A percentile compares a stretch with the other conserved stretches of the same genome.
Evolutionary conservation across 2,329 filamentous ascomycete genomes (phyloP).

Genomic region (Colletotrichum sublineola): DNA sequence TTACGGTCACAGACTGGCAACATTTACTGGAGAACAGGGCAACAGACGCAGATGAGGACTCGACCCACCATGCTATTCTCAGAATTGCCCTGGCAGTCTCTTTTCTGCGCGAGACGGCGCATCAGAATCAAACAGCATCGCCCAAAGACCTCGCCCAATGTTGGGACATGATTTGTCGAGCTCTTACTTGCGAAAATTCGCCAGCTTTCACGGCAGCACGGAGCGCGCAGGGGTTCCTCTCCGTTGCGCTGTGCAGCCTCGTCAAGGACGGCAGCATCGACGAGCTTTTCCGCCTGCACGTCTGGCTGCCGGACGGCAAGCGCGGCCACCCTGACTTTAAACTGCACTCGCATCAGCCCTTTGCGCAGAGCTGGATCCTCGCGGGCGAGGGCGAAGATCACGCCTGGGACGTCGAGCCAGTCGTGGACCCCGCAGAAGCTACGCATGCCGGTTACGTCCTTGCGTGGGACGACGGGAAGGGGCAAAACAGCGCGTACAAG

Average conservation of each 20-base stretch:
- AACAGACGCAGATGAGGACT: background rate
- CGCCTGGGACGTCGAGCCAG: slow-evolving; percentile 46
- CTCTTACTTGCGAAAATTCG: background rate
- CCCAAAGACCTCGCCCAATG: background rate
- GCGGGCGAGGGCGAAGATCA: slow-evolving; percentile 51
- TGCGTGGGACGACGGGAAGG: slow-evolving; percentile 47
- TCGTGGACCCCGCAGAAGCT: slow-evolving; percentile 37
- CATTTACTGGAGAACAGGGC: background rate
- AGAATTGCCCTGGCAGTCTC: slow-evolving; percentile 14
- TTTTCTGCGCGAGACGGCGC: slow-evolving; percentile 14
- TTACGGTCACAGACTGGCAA: slow-evolving; percentile 1
- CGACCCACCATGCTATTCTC: background rate
- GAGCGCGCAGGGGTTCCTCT: slow-evolving; percentile 53
- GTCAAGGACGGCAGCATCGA: slow-evolving; percentile 50
- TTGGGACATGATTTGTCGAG: slow-evolving; percentile 13
- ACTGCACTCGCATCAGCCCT: slow-evolving; percentile 53
- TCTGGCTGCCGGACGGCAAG: slow-evolving; percentile 51
- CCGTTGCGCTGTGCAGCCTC: slow-evolving; percentile 52
- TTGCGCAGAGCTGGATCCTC: slow-evolving; percentile 54
- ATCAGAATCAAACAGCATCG: background rate
- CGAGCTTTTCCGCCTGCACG: slow-evolving; percentile 53
- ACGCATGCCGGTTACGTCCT: slow-evolving; percentile 50
- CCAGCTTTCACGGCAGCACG: slow-evolving; percentile 40
- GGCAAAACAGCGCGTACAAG: slow-evolving; percentile 44
- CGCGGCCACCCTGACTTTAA: slow-evolving; percentile 46